Evolutionary conservation across 2,329 filamentous ascomycete genomes (phyloP), one percentile per base, ranked within the genome.

Genomic region (Apiospora hydei): DNA sequence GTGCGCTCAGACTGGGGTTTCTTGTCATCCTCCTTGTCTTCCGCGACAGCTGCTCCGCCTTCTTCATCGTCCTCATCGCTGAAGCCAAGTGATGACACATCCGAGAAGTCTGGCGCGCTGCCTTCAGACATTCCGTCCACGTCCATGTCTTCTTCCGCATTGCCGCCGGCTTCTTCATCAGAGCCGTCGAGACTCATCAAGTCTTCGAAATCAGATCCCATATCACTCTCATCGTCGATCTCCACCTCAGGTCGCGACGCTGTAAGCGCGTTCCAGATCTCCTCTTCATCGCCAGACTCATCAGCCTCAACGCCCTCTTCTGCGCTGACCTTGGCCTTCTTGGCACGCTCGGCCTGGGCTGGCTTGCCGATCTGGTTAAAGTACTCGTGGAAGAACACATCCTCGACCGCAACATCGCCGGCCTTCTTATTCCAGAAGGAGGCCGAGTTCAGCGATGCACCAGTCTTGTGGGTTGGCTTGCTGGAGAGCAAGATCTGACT

Each of bases 361-460:
- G 87, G 84, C 82, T 91, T 94, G 74, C 91, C 90, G 71, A 93
- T 84, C 74, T 92, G 89, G 73, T 90, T 92, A 84, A 99, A 99
- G 89, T 99, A 99, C 76, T 94, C 92, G 82, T 99, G 96, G 89
- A 99, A 99, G 89, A 99, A 99, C 51, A 95, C 93, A 80, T 99
- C 96, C 76, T 99, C 95, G 0, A 91, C 94, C 3, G 93, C 91
- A 64, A 99, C 92, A 70, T 98, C 92, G 75, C 94, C 92, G n/a
- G 89, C 87, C 84, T 94, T 95, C 89, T 94, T 94, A 78, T 92
- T 92, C 94, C 95, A 98, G 87, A 99, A 99, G 3, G 90, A 86
- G 74, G 97, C 93, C 1, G 92, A 92, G 83, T 99, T 99, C 82
- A 99, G 88, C 7, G 84, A 81, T 11, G 81, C 76, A 70, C 81